Evolutionary conservation across 768 basidiomycete species (phyloP), one percentile per base, ranked within the genome.

Genomic region (Lactifluus hygrophoroides): DNA sequence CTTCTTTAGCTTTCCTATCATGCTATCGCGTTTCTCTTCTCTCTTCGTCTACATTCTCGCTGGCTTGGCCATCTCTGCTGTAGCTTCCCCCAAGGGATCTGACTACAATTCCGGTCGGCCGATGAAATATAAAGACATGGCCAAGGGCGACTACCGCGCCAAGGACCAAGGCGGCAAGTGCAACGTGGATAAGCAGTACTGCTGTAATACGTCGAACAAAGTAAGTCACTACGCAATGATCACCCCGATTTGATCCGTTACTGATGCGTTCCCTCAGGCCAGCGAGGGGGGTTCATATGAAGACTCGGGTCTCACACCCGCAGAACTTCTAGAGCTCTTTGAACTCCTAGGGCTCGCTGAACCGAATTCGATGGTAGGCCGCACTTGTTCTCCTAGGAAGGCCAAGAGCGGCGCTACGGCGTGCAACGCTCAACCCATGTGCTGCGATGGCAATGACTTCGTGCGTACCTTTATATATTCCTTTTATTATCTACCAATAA

Each of bases 21-120:
- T 60, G 58, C 58, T 60, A 44, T 55, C 58, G 7, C 58, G 53
- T 49, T 60, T 55, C 54, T 45, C 53, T 55, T 25, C 54, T 30
- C 35, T 60, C 17, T 44, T 55, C 48, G 34, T 51, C 54, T 55
- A 55, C 54, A 34, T 55, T 34, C 28, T 60, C 37, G 58, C 42
- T 35, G 58, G 58, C 43, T 42, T 60, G 25, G 58, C 25, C 44
- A 45, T 55, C 48, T 55, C 58, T 34, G 42, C 43, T 19, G 58
- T 42, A 8, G 58, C 54, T 51, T 50, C 53, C 8, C 53, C 58
- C 4, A 43, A 34, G 52, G 51, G 37, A 47, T n/a, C n/a, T 13
- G 25, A 4, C 42, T 53, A 44, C 51, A 38, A 58, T 51, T 49
- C 48, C 14, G 50, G n/a, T 30, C 7, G 11, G 17, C 27, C n/a